Percentiles rank a stretch among this genome's conserved stretches.
Evolutionary conservation across 331 rosid species (phyloP).

Genomic region (Spiraea crenata): DNA sequence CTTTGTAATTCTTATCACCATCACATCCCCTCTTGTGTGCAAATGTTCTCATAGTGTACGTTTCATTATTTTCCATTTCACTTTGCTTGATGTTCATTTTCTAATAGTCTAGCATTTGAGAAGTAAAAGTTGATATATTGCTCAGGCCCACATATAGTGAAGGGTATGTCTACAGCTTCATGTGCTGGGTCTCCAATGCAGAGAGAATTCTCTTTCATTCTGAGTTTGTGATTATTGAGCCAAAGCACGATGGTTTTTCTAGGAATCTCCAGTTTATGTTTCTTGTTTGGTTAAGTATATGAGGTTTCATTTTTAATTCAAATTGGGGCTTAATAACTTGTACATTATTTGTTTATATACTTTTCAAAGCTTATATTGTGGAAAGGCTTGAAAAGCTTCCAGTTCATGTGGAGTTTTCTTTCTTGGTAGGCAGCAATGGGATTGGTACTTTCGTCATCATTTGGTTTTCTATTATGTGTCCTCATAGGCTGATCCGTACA

Average conservation of each 20-base stretch:
- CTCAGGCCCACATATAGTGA: conserved; percentile 34
- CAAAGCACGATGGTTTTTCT: conserved; percentile 17
- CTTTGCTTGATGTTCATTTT: conserved; percentile 6
- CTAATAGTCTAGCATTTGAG: conserved; percentile 9
- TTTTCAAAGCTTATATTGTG: neutral
- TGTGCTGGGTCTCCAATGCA: conserved; percentile 33
- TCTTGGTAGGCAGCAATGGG: neutral
- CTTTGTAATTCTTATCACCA: conserved; percentile 55
- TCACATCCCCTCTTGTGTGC: conserved; percentile 51
- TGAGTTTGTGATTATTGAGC: conserved; percentile 19
- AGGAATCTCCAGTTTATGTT: conserved; percentile 6
- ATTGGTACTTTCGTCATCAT: neutral
- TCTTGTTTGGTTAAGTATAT: neutral
- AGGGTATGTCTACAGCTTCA: conserved; percentile 26
- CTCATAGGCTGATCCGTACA: neutral
- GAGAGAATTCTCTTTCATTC: conserved; percentile 24
- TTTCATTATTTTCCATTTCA: conserved; percentile 12
- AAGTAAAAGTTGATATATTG: conserved; percentile 28
- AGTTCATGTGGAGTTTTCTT: neutral
- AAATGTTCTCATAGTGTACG: conserved; percentile 53
- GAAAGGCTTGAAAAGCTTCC: neutral
- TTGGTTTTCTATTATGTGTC: neutral
- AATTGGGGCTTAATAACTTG: neutral
- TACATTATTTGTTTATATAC: neutral
- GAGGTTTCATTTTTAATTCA: neutral